Conservation (phyloP, 2,329 filamentous ascomycete species). For the Coniochaeta sp. region DNA sequence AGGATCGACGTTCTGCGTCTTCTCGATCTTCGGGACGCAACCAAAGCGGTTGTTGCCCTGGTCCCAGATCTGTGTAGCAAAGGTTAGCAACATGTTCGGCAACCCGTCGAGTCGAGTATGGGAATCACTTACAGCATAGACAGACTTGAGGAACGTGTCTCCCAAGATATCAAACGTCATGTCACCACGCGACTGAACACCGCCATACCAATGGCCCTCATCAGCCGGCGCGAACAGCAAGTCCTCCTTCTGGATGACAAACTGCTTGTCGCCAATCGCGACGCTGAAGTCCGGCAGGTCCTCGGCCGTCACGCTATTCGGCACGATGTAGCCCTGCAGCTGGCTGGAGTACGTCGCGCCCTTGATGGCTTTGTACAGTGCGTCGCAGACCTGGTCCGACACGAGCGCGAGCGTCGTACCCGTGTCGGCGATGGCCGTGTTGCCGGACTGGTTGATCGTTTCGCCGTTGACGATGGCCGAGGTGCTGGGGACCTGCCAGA, state of each 20-base stretch:
- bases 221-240: slow-evolving; percentile 50
- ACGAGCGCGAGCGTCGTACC: slow-evolving; percentile 63
- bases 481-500: slow-evolving; percentile 59
- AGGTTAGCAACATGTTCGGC: slow-evolving; percentile 5
- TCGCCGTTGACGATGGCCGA: slow-evolving; percentile 52
- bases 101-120: not conserved
- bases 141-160: slow-evolving; percentile 55
- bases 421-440: slow-evolving; percentile 65
- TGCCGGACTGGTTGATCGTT: slow-evolving; percentile 40
- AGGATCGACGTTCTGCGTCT: slow-evolving; percentile 24
- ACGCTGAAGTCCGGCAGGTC: slow-evolving; percentile 55
- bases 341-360: slow-evolving; percentile 48
- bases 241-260: slow-evolving; percentile 56
- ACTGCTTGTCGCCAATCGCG: slow-evolving; percentile 54
- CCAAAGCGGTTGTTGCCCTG: slow-evolving; percentile 54
- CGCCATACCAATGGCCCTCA: slow-evolving; percentile 52
- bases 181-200: slow-evolving; percentile 55
- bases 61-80: slow-evolving; percentile 47
- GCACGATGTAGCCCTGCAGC: slow-evolving; percentile 60
- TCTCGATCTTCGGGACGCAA: slow-evolving; percentile 45
- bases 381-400: slow-evolving; percentile 51
- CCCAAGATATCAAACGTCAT: slow-evolving; percentile 57
- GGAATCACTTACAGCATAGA: slow-evolving; percentile 50
- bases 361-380: slow-evolving; percentile 57
- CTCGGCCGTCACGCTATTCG: slow-evolving; percentile 39